phyloP scores from a whole-genome alignment of 202 grass and related monocot species.

The Hordeum pubiflorum region DNA sequence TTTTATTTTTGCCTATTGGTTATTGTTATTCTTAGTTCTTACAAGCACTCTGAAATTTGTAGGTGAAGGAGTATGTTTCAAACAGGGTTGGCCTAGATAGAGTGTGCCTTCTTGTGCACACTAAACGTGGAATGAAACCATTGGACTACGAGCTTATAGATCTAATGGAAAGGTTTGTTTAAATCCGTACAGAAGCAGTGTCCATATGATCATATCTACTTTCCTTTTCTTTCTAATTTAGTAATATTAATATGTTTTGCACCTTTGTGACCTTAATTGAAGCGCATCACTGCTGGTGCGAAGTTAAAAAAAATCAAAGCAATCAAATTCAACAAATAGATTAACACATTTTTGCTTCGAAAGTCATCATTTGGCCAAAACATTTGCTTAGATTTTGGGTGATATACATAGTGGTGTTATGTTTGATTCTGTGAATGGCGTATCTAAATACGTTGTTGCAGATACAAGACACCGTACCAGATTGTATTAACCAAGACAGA shows the following conservation, averaged over 20 bases:
- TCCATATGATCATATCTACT: neutral
- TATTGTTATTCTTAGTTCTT: slow-evolving; percentile 22
- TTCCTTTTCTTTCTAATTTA: neutral
- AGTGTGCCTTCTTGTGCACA: slow-evolving; percentile 93
- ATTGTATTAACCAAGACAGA: slow-evolving; percentile 91
- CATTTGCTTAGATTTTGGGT: neutral
- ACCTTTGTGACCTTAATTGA: neutral
- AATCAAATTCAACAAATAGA: neutral
- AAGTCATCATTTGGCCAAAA: neutral
- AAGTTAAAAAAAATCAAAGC: neutral
- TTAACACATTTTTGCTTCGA: neutral
- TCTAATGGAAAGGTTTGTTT: slow-evolving; percentile 76
- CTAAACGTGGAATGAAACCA: slow-evolving; percentile 97
- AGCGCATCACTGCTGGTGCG: neutral
- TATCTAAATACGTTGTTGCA: slow-evolving; percentile 8
- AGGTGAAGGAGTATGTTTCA: slow-evolving; percentile 97
- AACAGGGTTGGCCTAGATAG: slow-evolving; percentile 79
- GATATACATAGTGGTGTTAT: neutral
- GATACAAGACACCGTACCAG: slow-evolving; percentile 90
- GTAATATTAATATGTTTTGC: neutral
- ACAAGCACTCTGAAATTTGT: slow-evolving; percentile 1
- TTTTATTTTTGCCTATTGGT: neutral
- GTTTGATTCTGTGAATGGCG: neutral
- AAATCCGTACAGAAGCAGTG: neutral
- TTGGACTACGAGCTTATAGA: slow-evolving; percentile 89